Percentiles rank a stretch among this genome's conserved stretches.
phyloP scores from a whole-genome alignment of 305 asterid genomes.

The Striga hermonthica region DNA sequence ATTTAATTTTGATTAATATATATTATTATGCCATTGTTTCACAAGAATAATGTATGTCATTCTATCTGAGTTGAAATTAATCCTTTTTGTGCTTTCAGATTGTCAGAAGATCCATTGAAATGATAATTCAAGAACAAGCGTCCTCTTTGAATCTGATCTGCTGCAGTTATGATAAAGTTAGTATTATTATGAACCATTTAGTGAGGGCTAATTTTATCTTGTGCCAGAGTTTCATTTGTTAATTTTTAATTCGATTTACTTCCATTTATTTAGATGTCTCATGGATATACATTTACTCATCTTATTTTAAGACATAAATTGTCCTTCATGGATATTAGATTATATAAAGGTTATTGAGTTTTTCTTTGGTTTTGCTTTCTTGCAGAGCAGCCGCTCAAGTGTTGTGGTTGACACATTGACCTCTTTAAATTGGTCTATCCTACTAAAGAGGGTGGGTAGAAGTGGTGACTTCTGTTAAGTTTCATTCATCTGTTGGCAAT shows the following conservation, averaged over 20 bases:
- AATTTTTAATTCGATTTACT: slow-evolving; percentile 13
- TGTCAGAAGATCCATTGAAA: slow-evolving; percentile 64
- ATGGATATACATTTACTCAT: neutral
- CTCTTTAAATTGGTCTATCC: slow-evolving; percentile 59
- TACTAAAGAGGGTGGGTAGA: slow-evolving; percentile 56
- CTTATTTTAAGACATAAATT: neutral
- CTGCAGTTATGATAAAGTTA: slow-evolving; percentile 55
- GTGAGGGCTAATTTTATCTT: neutral
- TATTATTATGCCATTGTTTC: neutral
- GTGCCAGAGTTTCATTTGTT: slow-evolving; percentile 21
- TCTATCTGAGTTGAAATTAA: slow-evolving; percentile 10
- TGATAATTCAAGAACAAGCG: slow-evolving; percentile 37
- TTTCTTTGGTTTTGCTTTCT: too few species aligned
- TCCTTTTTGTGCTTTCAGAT: slow-evolving; percentile 44
- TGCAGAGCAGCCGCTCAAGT: slow-evolving; percentile 53
- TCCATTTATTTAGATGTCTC: neutral
- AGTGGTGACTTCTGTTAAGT: slow-evolving; percentile 15
- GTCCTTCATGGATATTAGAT: neutral
- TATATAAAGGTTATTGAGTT: too few species aligned
- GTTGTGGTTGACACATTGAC: slow-evolving; percentile 48
- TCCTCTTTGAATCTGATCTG: slow-evolving; percentile 57
- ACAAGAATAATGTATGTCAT: neutral
- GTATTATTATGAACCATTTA: slow-evolving; percentile 19
- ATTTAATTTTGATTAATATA: neutral
- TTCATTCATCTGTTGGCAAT: neutral